phyloP scores from a whole-genome alignment of 805 yeast species.

The Phaffomyces thermotolerans region DNA sequence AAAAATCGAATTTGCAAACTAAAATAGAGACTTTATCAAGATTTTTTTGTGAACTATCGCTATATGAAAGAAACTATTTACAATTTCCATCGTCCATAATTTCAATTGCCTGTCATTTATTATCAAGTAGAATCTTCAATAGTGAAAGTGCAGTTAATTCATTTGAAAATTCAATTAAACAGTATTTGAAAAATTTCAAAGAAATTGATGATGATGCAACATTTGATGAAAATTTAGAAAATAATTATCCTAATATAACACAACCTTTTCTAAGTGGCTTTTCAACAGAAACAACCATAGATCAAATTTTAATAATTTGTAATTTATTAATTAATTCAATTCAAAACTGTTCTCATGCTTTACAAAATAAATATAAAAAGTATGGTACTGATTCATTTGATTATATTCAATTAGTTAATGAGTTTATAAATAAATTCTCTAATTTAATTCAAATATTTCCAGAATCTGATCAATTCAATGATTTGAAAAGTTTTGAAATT shows the following conservation, averaged over 20 bases:
- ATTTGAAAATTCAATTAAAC: constrained; percentile 13
- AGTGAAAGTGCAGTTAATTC: constrained; percentile 18
- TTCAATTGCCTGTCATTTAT: constrained; percentile 41
- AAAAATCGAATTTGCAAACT: constrained; percentile 6
- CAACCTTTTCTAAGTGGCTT: constrained; percentile 22
- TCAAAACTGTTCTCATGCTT: constrained; percentile 17
- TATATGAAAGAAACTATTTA: constrained; percentile 43
- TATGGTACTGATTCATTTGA: constrained; percentile 3
- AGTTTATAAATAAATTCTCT: constrained; percentile 1
- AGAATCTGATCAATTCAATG: constrained; percentile 4
- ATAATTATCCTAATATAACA: constrained; percentile 17
- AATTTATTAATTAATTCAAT: constrained; percentile 14
- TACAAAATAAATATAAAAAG: constrained; percentile 17
- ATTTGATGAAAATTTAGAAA: constrained; percentile 21
- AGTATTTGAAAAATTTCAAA: constrained; percentile 5
- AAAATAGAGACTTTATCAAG: constrained; percentile 29
- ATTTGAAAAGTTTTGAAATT: constrained; percentile 1
- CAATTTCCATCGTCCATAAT: constrained; percentile 39
- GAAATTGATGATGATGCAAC: constrained; percentile 21
- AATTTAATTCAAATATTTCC: constrained; percentile 5
- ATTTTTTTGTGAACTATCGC: constrained; percentile 46
- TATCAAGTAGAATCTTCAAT: constrained; percentile 45
- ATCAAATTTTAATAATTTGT: constrained; percentile 12
- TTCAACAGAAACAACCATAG: constrained; percentile 9
- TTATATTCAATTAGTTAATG: constrained; percentile 3